phyloP scores from a whole-genome alignment of 108 stramenopile genomes.

The Aurantiochytrium sp. region DNA sequence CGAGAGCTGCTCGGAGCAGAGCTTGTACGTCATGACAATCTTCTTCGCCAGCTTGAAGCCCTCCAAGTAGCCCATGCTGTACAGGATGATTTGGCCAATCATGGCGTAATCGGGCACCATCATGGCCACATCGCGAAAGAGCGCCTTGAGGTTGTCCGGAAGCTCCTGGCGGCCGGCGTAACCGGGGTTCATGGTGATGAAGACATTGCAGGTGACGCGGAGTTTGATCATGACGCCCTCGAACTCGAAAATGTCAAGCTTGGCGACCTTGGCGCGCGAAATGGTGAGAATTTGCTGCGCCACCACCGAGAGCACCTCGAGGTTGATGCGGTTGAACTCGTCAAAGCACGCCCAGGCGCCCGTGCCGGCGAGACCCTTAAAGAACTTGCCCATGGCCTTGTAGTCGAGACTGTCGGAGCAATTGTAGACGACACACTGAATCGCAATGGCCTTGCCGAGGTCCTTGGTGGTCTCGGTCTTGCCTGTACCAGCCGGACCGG shows the following conservation, averaged over 20 bases:
- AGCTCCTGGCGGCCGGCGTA: constrained; percentile 69
- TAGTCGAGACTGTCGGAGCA: constrained; percentile 71
- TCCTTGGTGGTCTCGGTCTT: constrained; percentile 60
- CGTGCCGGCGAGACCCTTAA: constrained; percentile 65
- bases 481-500: constrained; percentile 55
- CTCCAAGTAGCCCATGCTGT: constrained; percentile 56
- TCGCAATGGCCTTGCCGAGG: constrained; percentile 47
- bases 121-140: constrained; percentile 72
- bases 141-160: constrained; percentile 68
- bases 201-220: constrained; percentile 57
- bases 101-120: constrained; percentile 71
- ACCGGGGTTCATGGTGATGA: constrained; percentile 75
- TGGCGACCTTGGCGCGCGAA: constrained; percentile 48
- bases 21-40: constrained; percentile 65
- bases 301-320: constrained; percentile 60
- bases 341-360: constrained; percentile 74
- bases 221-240: constrained; percentile 60
- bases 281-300: constrained; percentile 54
- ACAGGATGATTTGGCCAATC: constrained; percentile 71
- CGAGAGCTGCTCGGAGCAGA: constrained; percentile 61
- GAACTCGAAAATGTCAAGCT: constrained; percentile 53
- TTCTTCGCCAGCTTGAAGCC: constrained; percentile 67
- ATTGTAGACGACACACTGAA: constrained; percentile 55
- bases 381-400: constrained; percentile 66
- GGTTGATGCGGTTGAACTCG: constrained; percentile 69